Evolutionary conservation across 2,329 filamentous ascomycete species (phyloP).

Genomic region (Cytospora piceicola): DNA sequence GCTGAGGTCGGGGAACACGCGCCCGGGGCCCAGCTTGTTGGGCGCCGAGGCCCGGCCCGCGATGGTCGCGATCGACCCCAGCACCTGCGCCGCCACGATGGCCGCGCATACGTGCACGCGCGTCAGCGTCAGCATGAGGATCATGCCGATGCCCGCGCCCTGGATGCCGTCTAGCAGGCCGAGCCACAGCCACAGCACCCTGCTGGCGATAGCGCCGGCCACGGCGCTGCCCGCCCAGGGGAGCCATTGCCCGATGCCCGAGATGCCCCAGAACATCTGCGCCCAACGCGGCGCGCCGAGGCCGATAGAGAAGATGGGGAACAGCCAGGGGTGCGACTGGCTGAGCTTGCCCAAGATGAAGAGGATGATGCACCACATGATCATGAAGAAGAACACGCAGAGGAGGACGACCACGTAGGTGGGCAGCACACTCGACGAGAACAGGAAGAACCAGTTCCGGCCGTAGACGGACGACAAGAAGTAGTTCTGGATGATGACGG

Average conservation of each 20-base stretch:
- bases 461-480: conserved; percentile 67
- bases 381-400: conserved; percentile 56
- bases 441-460: conserved; percentile 65
- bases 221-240: conserved; percentile 62
- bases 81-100: conserved; percentile 61
- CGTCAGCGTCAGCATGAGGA: conserved; percentile 64
- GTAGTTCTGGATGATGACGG: conserved; percentile 65
- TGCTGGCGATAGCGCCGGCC: conserved; percentile 55
- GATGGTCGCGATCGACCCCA: conserved; percentile 66
- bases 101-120: conserved; percentile 65
- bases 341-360: conserved; percentile 55
- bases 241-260: conserved; percentile 60
- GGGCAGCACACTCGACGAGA: conserved; percentile 50
- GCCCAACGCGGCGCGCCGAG: conserved; percentile 67
- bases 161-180: conserved; percentile 65
- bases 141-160: conserved; percentile 68
- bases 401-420: conserved; percentile 61
- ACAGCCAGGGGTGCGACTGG: conserved; percentile 64
- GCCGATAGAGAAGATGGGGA: conserved; percentile 68
- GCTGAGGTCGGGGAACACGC: conserved; percentile 64
- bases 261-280: conserved; percentile 68
- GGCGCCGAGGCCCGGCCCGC: conserved; percentile 62
- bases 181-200: conserved; percentile 66
- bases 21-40: conserved; percentile 61
- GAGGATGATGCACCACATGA: conserved; percentile 58